Evolutionary conservation across 331 rosid genomes (phyloP).

Genomic region (Cydonia oblonga): DNA sequence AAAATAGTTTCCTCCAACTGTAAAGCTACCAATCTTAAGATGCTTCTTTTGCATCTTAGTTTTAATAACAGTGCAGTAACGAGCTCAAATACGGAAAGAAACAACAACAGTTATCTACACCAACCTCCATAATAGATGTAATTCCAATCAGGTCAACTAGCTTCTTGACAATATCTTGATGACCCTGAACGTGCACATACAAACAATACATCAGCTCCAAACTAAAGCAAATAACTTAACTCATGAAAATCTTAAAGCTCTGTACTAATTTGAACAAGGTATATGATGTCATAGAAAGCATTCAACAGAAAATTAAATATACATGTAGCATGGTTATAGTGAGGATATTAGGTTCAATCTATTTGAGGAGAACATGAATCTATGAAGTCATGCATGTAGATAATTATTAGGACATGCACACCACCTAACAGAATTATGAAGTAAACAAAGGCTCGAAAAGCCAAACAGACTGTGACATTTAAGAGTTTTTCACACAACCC

Average conservation of each 20-base stretch:
- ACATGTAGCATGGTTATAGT: not conserved
- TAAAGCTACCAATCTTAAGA: not conserved
- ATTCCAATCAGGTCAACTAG: constrained; percentile 96
- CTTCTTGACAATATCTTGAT: constrained; percentile 69
- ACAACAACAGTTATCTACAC: constrained; percentile 18
- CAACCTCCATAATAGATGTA: constrained; percentile 98
- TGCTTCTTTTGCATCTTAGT: not conserved
- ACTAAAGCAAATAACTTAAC: not conserved
- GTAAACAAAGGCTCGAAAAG: not conserved
- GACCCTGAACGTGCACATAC: constrained; percentile 43
- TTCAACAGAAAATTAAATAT: not conserved
- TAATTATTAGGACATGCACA: not conserved
- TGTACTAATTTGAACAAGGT: not conserved
- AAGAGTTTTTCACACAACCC: not conserved
- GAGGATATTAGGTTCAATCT: not conserved
- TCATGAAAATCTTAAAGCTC: not conserved
- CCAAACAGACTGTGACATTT: not conserved
- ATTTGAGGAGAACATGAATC: not conserved
- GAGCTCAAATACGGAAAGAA: constrained; percentile 12
- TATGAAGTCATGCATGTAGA: not conserved
- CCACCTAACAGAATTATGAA: not conserved
- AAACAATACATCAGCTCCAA: constrained; percentile 17
- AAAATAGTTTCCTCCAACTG: not conserved
- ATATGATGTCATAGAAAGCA: not conserved
- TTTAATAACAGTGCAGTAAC: not conserved